A percentile compares a stretch with the other conserved stretches of the same genome.
Conservation (phyloP, 768 basidiomycete species). For the Kockovaella imperatae region DNA sequence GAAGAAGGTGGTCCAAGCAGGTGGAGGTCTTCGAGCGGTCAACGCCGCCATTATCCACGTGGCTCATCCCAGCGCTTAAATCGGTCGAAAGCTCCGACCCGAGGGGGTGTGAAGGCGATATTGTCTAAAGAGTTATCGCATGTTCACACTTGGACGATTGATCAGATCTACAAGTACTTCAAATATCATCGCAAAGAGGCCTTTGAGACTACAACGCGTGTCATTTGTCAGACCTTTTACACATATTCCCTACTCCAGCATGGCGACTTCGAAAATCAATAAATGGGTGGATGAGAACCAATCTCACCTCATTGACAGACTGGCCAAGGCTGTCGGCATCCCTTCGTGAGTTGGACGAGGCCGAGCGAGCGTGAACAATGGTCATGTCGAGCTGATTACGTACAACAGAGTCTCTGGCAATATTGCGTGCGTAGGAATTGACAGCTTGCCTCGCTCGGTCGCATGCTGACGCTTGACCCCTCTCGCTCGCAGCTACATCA, state of each 20-base stretch:
- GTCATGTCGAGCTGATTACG: not conserved
- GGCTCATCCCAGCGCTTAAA: too few species aligned
- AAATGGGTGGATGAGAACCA: conserved; percentile 63
- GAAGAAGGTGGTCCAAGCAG: too few species aligned
- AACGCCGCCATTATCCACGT: too few species aligned
- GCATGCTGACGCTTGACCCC: not conserved
- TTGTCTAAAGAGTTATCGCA: too few species aligned
- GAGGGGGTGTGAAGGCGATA: too few species aligned
- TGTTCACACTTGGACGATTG: too few species aligned
- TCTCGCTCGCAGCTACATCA: conserved; percentile 52
- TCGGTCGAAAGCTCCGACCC: too few species aligned
- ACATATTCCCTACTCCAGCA: conserved; percentile 10
- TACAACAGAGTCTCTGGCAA: conserved; percentile 43
- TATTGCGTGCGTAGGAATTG: conserved; percentile 46
- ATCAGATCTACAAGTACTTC: too few species aligned
- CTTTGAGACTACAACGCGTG: too few species aligned
- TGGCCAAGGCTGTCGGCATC: conserved; percentile 74
- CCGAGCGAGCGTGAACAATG: not conserved
- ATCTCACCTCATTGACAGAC: conserved; percentile 65
- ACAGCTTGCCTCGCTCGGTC: not conserved
- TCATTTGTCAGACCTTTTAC: too few species aligned
- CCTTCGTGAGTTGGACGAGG: conserved; percentile 54
- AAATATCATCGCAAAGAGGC: too few species aligned
- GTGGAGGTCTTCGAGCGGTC: too few species aligned
- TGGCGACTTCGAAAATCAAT: conserved; percentile 43